Base-by-base conservation (phyloP, 805 yeast species). In the Hanseniaspora osmophila region DNA sequence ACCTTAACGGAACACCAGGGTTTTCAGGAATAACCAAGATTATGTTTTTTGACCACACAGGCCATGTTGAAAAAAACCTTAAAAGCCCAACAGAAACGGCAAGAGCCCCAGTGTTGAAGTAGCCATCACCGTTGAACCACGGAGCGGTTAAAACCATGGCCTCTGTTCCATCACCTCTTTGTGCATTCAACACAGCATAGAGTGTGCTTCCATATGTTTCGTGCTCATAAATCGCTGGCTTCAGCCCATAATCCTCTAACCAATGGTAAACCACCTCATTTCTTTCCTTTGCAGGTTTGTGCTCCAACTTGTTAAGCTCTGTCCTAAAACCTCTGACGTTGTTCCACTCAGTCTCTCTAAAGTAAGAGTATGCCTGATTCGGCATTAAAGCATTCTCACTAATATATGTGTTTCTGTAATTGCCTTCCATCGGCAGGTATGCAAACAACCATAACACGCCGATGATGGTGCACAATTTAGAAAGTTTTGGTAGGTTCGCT, bases 351-450 rank as follows among this genome's bases (percentile, higher is more conserved):
- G 86, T 77, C 57, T 90, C 97, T 46, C 96, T 71, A 60, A 84
- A 92, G 59, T 86, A 87, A 19, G 94, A 79, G 53, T 80, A 80
- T 2, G 92, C 97, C 60, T 92, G 97, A 0, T 94, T 88, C 7
- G 99, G 96, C 84, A 92, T 79, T 60, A 92, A 68, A 30, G 99
- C 99, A 63, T 92, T 92, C 58, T 92, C 99, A 7, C 94, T 82
- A 11, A 88, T 82, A 60, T 92, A 92, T 2, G 96, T 86, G 50
- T 70, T 64, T 46, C 96, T 69, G 60, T 67, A 85, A 57, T 84
- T 85, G 17, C 96, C 97, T 15, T 82, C 82, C 53, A 77, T 50
- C 0, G 97, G 96, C 43, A 87, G 66, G 18, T 64, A 54, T 5
- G 71, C 62, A 12, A 73, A 59, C n/a, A 92, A 64, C 77, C 83